Percentiles rank a stretch among this genome's conserved stretches.
These are phyloP conservation scores for Venturia pyrina DNA, from an alignment of 2,329 filamentous ascomycete species.

Conservation along the genomic window DNA sequence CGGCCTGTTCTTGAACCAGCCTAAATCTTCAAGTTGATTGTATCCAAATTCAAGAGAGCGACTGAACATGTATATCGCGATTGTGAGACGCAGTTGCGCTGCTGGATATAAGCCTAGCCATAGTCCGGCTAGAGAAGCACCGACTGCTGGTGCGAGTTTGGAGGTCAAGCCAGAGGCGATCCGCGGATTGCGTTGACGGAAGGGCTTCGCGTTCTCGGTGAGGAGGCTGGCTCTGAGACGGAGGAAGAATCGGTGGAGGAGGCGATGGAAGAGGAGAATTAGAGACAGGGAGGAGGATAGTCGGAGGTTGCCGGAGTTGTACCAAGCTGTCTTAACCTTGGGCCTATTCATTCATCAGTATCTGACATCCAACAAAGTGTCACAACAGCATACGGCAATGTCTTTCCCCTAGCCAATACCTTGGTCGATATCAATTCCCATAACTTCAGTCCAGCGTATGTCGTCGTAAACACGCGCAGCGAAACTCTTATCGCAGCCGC, in stretches of 20 bases:
- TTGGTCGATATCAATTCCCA: slow-evolving; percentile 33
- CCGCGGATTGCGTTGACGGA: slow-evolving; percentile 72
- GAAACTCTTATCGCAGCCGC: slow-evolving; percentile 36
- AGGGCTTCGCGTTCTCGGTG: slow-evolving; percentile 67
- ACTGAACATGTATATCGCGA: slow-evolving; percentile 73
- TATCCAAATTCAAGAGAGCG: slow-evolving; percentile 78
- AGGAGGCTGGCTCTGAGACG: slow-evolving; percentile 70
- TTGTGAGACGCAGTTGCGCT: slow-evolving; percentile 62
- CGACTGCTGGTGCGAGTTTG: slow-evolving; percentile 75
- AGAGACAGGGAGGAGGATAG: slow-evolving; percentile 75
- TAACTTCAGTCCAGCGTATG: slow-evolving; percentile 35
- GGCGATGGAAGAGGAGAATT: slow-evolving; percentile 77
- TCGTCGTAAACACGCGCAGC: slow-evolving; percentile 33
- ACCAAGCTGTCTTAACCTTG: slow-evolving; percentile 29
- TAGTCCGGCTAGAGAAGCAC: slow-evolving; percentile 76
- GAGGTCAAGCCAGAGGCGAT: slow-evolving; percentile 69
- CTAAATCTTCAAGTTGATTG: slow-evolving; percentile 68
- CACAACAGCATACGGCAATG: slow-evolving; percentile 15
- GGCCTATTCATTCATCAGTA: slow-evolving; percentile 19
- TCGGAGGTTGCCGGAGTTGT: slow-evolving; percentile 57
- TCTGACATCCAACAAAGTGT: background rate
- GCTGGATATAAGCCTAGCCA: slow-evolving; percentile 67
- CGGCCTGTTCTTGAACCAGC: slow-evolving; percentile 56
- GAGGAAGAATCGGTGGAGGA: slow-evolving; percentile 82
- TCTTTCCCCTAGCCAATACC: slow-evolving; percentile 25